Evolutionary conservation across 768 basidiomycete genomes (phyloP).

Genomic region (Mycena pura): DNA sequence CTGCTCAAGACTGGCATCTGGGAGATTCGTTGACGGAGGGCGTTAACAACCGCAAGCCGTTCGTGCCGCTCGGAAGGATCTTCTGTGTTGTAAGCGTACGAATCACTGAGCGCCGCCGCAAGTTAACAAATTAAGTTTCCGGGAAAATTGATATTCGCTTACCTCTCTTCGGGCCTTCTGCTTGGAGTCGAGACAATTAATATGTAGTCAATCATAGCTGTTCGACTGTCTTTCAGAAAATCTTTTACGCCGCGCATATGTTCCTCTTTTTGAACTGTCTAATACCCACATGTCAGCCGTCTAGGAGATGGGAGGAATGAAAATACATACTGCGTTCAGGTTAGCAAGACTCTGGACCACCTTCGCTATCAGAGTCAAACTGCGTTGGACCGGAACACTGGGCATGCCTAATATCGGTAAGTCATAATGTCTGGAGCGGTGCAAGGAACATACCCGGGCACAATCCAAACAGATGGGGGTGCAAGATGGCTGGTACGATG

Average conservation of each 20-base stretch:
- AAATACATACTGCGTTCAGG: slow-evolving; percentile 66
- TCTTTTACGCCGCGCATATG: slow-evolving; percentile 80
- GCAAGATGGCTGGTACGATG: slow-evolving; percentile 88
- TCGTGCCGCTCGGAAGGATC: slow-evolving; percentile 52
- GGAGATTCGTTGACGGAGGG: slow-evolving; percentile 62
- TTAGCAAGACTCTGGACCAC: slow-evolving; percentile 92
- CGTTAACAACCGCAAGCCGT: slow-evolving; percentile 58
- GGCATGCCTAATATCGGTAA: slow-evolving; percentile 63
- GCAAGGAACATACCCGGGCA: slow-evolving; percentile 62
- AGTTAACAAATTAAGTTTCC: slow-evolving; percentile 17
- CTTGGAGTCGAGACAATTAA: slow-evolving; percentile 68
- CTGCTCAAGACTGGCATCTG: slow-evolving; percentile 63
- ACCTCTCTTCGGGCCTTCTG: slow-evolving; percentile 17
- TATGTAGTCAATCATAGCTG: slow-evolving; percentile 84
- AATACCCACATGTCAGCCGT: background rate
- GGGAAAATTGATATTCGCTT: background rate
- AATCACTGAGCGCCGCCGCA: slow-evolving; percentile 30
- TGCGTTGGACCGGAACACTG: slow-evolving; percentile 70
- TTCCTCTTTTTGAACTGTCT: slow-evolving; percentile 79
- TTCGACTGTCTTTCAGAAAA: slow-evolving; percentile 68
- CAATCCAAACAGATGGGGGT: slow-evolving; percentile 85
- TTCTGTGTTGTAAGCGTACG: slow-evolving; percentile 33
- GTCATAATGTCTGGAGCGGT: background rate
- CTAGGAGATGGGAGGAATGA: background rate
- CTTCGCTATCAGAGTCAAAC: slow-evolving; percentile 85